phyloP scores from a whole-genome alignment of 2,329 filamentous ascomycete species.

The Penicillium expansum region DNA sequence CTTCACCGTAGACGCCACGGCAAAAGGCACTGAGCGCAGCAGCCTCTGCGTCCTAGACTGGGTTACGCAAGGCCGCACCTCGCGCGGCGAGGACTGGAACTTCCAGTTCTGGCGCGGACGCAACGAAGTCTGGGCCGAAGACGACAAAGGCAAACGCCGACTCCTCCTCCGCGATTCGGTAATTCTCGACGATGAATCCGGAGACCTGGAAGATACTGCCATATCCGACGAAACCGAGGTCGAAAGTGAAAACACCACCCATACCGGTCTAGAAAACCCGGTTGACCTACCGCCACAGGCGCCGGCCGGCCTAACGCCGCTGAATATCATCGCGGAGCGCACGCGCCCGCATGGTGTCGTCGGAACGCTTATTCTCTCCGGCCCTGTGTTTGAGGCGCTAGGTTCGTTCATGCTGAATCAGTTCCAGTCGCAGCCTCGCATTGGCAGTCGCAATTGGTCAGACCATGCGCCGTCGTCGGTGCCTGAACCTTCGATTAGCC shows the following conservation, averaged over 20 bases:
- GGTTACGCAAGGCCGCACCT: slow-evolving; percentile 84
- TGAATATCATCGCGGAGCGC: slow-evolving; percentile 46
- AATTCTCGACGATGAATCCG: slow-evolving; percentile 61
- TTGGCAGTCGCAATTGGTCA: slow-evolving; percentile 76
- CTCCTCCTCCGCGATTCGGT: slow-evolving; percentile 84
- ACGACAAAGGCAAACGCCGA: slow-evolving; percentile 47
- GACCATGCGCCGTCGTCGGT: slow-evolving; percentile 25
- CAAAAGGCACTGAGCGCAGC: slow-evolving; percentile 42
- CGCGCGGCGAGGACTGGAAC: slow-evolving; percentile 85
- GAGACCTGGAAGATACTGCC: slow-evolving; percentile 5
- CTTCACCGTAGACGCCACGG: slow-evolving; percentile 59
- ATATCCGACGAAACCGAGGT: slow-evolving; percentile 18
- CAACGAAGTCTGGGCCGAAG: slow-evolving; percentile 67
- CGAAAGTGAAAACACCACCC: slow-evolving; percentile 33
- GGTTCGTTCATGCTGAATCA: slow-evolving; percentile 74
- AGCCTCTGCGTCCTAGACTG: slow-evolving; percentile 83
- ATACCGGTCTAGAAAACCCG: slow-evolving; percentile 3
- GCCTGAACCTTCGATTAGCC: slow-evolving; percentile 39
- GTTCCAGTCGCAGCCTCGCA: slow-evolving; percentile 73
- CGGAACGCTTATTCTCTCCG: slow-evolving; percentile 80
- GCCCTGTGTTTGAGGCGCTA: slow-evolving; percentile 64
- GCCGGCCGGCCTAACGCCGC: slow-evolving; percentile 20
- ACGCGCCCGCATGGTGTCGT: slow-evolving; percentile 76
- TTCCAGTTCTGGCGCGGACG: slow-evolving; percentile 74
- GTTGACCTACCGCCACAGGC: slow-evolving; percentile 15